These are phyloP conservation scores for Lyophyllum decastes DNA, from an alignment of 768 basidiomycete genomes.

Conservation along the genomic window DNA sequence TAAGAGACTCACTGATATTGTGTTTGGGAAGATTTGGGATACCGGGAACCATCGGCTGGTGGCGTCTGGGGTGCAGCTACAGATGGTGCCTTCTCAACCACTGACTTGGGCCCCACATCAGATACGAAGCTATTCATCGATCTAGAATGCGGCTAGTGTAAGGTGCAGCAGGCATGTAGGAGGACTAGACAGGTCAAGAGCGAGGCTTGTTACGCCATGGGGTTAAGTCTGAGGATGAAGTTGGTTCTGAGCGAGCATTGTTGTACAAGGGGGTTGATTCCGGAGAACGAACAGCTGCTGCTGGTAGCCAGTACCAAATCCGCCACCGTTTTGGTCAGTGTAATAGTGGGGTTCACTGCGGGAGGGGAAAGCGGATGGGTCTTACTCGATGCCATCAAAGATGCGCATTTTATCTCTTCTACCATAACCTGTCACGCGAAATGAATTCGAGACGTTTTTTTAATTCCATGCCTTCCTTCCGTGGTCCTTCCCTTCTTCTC, in stretches of 20 bases:
- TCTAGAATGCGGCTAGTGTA: not conserved
- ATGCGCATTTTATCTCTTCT: not conserved
- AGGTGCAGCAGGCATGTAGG: too few species aligned
- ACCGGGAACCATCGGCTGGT: slow-evolving; percentile 36
- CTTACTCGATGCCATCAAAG: not conserved
- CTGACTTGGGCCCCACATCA: not conserved
- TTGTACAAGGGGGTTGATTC: too few species aligned
- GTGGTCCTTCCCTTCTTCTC: not conserved
- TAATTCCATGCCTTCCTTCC: not conserved
- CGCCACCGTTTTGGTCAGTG: too few species aligned
- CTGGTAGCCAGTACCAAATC: too few species aligned
- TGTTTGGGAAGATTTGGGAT: slow-evolving; percentile 40
- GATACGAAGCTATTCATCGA: not conserved
- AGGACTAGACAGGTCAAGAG: too few species aligned
- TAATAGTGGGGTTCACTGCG: too few species aligned
- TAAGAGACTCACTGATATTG: not conserved
- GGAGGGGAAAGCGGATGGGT: not conserved
- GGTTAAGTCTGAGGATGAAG: too few species aligned
- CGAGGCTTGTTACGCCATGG: too few species aligned
- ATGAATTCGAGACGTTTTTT: not conserved
- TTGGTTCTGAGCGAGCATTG: too few species aligned
- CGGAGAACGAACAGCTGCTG: too few species aligned
- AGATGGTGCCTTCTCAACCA: slow-evolving; percentile 33
- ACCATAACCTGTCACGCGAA: not conserved
- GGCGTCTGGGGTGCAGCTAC: slow-evolving; percentile 42